Percentiles rank a stretch among this genome's conserved stretches.
phyloP scores from a whole-genome alignment of 169 alveolate species.

The Plasmodium fragile region DNA sequence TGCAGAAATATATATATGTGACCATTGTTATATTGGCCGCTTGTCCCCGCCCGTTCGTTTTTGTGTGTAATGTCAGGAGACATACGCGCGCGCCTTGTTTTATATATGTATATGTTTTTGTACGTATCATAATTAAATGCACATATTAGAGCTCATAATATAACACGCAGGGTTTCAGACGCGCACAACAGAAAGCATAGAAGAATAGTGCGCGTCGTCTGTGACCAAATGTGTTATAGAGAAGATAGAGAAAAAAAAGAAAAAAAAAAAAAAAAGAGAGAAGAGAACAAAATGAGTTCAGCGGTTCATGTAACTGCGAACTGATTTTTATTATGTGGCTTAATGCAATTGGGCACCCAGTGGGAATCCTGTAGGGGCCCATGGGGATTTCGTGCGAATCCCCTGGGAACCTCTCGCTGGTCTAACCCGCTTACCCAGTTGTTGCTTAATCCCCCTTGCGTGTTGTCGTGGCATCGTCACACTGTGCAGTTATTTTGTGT shows the following conservation, averaged over 20 bases:
- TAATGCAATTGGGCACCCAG: not conserved
- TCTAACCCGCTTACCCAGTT: not conserved
- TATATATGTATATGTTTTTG: not conserved
- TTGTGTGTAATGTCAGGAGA: not conserved
- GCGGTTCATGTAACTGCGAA: not conserved
- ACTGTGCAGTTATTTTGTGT: not conserved
- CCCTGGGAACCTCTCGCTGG: not conserved
- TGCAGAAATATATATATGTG: not conserved
- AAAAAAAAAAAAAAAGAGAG: not conserved
- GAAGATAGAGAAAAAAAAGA: not conserved
- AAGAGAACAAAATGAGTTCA: not conserved
- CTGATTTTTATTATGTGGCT: slow-evolving; percentile 8
- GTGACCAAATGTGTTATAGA: not conserved
- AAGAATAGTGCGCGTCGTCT: not conserved
- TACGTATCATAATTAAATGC: not conserved
- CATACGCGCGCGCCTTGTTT: not conserved
- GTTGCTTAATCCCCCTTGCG: not conserved
- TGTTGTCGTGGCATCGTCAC: not conserved
- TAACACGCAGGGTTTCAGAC: not conserved
- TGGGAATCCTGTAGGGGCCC: not conserved
- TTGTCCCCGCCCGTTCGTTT: not conserved
- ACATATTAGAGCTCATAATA: not conserved
- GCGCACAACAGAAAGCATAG: not conserved
- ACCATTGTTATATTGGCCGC: not conserved
- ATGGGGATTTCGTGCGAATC: not conserved